Conservation (phyloP, 345 rosid species). For the Acer campestre region DNA sequence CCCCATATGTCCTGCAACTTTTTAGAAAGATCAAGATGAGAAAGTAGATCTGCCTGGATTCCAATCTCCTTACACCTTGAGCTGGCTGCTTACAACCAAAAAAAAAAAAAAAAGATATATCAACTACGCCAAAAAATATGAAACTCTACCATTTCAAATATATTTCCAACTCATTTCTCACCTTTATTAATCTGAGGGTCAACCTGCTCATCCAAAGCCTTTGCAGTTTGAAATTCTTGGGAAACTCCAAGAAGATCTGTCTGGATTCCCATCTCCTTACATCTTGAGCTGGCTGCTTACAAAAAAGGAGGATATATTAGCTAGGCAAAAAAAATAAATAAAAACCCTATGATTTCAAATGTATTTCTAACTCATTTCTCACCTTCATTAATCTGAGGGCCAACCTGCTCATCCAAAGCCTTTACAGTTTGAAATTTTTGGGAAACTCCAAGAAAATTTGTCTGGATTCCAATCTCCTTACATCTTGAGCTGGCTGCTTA, state of each 20-base stretch:
- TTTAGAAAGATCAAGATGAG: constrained; percentile 39
- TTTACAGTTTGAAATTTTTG: constrained; percentile 28
- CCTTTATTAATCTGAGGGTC: constrained; percentile 35
- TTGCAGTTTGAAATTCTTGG: constrained; percentile 27
- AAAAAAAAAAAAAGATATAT: constrained; percentile 15
- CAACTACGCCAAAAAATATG: neutral
- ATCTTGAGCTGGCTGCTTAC: constrained; percentile 44
- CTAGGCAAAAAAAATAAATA: neutral
- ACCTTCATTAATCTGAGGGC: constrained; percentile 36
- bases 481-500: constrained; percentile 46
- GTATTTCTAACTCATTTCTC: constrained; percentile 13
- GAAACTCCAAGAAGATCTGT: constrained; percentile 38
- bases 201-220: constrained; percentile 25
- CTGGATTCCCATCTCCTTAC: constrained; percentile 68
- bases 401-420: constrained; percentile 25
- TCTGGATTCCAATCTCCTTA: constrained; percentile 69
- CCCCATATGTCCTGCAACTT: constrained; percentile 70
- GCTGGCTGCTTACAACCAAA: constrained; percentile 32
- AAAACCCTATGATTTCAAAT: neutral
- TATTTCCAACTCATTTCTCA: constrained; percentile 19
- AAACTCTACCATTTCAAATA: neutral
- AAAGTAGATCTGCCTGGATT: constrained; percentile 59
- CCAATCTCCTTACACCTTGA: constrained; percentile 58
- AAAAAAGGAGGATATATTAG: neutral
- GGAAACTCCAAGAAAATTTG: constrained; percentile 34